These are phyloP conservation scores for Globisporangium mamillatum DNA, from an alignment of 352 stramenopile species.

Conservation along the genomic window DNA sequence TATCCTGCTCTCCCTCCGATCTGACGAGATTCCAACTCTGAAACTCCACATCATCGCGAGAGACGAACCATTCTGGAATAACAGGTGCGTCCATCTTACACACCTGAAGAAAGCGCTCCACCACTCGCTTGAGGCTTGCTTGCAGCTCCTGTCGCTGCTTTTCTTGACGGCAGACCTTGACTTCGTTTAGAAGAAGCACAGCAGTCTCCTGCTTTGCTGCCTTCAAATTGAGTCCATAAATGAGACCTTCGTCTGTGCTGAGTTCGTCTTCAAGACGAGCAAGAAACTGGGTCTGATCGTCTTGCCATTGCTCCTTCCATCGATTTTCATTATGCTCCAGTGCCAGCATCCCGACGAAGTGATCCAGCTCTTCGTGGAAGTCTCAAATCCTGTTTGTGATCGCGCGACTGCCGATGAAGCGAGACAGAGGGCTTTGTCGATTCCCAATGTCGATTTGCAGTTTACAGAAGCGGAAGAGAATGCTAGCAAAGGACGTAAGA, in stretches of 20 bases:
- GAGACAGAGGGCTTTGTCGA: background rate
- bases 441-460: background rate
- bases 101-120: background rate
- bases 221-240: background rate
- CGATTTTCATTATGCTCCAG: too few relatives aligned
- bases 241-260: background rate
- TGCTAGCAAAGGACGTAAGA: background rate
- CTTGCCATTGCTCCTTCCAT: background rate
- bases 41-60: background rate
- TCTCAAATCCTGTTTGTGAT: background rate
- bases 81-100: background rate
- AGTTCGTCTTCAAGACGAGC: background rate
- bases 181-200: background rate
- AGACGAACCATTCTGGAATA: conserved; percentile 3
- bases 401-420: background rate
- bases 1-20: too few relatives aligned
- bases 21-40: background rate
- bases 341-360: background rate
- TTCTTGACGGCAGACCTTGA: background rate
- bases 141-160: background rate
- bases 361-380: background rate
- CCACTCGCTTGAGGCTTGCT: background rate
- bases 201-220: background rate
- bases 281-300: background rate
- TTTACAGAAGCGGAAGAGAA: conserved; percentile 1